A percentile compares a stretch with the other conserved stretches of the same genome.
These are phyloP conservation scores for Huntiella moniliformis DNA, from an alignment of 2,329 filamentous ascomycete genomes.

Conservation along the genomic window DNA sequence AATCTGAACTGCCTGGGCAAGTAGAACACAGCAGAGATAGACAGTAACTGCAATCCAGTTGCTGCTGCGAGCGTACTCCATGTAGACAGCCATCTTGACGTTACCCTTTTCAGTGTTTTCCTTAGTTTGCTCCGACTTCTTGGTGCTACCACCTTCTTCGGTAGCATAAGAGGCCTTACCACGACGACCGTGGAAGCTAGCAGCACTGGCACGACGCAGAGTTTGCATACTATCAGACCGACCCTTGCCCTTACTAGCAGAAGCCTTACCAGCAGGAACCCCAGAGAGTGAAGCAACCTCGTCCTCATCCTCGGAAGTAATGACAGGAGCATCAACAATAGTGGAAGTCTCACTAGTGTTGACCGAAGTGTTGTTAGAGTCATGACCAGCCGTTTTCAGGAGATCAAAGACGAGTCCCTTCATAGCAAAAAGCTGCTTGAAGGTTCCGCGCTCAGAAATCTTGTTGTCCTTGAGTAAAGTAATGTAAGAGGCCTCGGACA, in stretches of 20 bases:
- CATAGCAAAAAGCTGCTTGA: slow-evolving; percentile 78
- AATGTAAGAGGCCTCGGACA: slow-evolving; percentile 79
- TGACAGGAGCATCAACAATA: slow-evolving; percentile 30
- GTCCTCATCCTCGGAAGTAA: slow-evolving; percentile 47
- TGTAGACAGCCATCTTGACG: slow-evolving; percentile 92
- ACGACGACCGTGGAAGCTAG: slow-evolving; percentile 70
- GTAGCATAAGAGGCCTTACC: slow-evolving; percentile 77
- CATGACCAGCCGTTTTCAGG: slow-evolving; percentile 54
- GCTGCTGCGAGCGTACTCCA: slow-evolving; percentile 86
- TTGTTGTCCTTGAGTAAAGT: slow-evolving; percentile 65
- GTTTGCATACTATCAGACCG: slow-evolving; percentile 57
- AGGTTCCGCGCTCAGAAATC: slow-evolving; percentile 75
- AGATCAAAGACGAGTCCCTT: slow-evolving; percentile 77
- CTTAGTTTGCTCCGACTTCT: slow-evolving; percentile 60
- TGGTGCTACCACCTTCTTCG: slow-evolving; percentile 45
- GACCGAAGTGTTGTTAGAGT: slow-evolving; percentile 21
- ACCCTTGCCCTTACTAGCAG: slow-evolving; percentile 27
- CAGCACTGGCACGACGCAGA: slow-evolving; percentile 74
- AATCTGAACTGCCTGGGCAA: slow-evolving; percentile 66
- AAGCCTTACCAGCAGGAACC: slow-evolving; percentile 52
- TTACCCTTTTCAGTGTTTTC: slow-evolving; percentile 88
- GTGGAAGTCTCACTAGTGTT: slow-evolving; percentile 38
- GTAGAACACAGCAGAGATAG: slow-evolving; percentile 59
- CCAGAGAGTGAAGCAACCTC: slow-evolving; percentile 42
- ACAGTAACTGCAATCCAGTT: slow-evolving; percentile 68